Base-by-base conservation (phyloP, 2,329 filamentous ascomycete species). In the Cladobotryum protrusum region DNA sequence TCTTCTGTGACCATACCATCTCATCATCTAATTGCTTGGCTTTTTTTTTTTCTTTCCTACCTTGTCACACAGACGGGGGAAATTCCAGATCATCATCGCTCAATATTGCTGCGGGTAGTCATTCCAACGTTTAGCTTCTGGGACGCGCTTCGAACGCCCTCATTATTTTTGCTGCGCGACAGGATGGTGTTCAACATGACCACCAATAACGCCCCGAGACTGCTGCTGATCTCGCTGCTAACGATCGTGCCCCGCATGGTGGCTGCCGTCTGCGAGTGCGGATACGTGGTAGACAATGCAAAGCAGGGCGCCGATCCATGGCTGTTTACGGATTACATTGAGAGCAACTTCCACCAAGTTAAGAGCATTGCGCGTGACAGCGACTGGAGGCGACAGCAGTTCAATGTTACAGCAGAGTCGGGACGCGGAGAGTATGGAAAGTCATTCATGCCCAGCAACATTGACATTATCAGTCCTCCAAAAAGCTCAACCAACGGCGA, bases 281-380 rank as follows among this genome's bases (percentile, higher is more conserved):
- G 87, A 46, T 91, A 89, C 64, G 76, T 76, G 3, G 66, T 83
- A 41, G 72, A 70, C 53, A 66, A 73, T 5, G 24, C 49, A 3
- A 72, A 70, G n/a, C 61, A 67, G 42, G 66, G 68, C 24, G 56
- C 62, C 4, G 51, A 59, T 6, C 59, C 66, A 43, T 67, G 72
- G 37, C 61, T 86, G 47, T 90, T 87, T 63, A 88, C 84, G 2
- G 82, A 90, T 52, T 62, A 82, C 11, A 66, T 88, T 46, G 86
- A 90, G 61, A 84, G 84, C 17, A 83, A 91, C 67, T 91, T 91
- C 61, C 69, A 82, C 3, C 78, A 79, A 52, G 61, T 79, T 35
- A 57, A 68, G 9, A 64, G 76, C 49, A 67, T 80, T 43, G 67
- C 72, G 14, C 59, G 69, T 4, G 72, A 81, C 56, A 70, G 76